phyloP scores from a whole-genome alignment of 441 rosid species.

The Kokia cookei region DNA sequence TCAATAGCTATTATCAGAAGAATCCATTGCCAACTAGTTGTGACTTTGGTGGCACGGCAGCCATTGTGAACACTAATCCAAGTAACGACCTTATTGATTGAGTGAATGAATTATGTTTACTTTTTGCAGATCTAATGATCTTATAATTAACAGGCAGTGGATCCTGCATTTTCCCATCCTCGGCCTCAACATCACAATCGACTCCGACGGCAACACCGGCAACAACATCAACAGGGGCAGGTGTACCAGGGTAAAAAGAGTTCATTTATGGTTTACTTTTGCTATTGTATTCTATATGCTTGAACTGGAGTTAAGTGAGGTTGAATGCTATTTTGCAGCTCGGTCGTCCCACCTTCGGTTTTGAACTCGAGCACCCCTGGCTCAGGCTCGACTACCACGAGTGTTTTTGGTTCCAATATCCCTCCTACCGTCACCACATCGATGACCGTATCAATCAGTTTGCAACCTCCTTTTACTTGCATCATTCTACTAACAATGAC shows the following conservation, averaged over 20 bases:
- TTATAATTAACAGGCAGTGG: slow-evolving; percentile 50
- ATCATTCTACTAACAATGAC: slow-evolving; percentile 29
- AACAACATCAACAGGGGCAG: slow-evolving; percentile 34
- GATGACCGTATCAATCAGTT: slow-evolving; percentile 38
- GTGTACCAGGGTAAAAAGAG: slow-evolving; percentile 38
- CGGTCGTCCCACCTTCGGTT: slow-evolving; percentile 62
- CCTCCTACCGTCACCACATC: slow-evolving; percentile 49
- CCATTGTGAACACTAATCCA: slow-evolving; percentile 57
- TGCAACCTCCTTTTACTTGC: slow-evolving; percentile 22
- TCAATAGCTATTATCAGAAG: slow-evolving; percentile 91
- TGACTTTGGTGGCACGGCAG: slow-evolving; percentile 82
- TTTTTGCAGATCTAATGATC: neutral
- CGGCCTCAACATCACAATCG: slow-evolving; percentile 41
- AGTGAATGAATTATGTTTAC: neutral
- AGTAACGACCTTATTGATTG: slow-evolving; percentile 40
- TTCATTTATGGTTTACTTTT: neutral
- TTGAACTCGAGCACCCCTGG: slow-evolving; percentile 55
- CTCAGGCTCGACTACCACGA: slow-evolving; percentile 32
- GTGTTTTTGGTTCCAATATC: slow-evolving; percentile 38
- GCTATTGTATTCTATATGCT: neutral
- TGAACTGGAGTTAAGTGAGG: neutral
- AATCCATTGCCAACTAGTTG: slow-evolving; percentile 78
- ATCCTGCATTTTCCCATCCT: slow-evolving; percentile 64
- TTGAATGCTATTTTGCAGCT: neutral
- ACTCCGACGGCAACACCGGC: slow-evolving; percentile 31